These are phyloP conservation scores for Tolypocladium guangdongense DNA, from an alignment of 2,329 filamentous ascomycete species.

Conservation along the genomic window DNA sequence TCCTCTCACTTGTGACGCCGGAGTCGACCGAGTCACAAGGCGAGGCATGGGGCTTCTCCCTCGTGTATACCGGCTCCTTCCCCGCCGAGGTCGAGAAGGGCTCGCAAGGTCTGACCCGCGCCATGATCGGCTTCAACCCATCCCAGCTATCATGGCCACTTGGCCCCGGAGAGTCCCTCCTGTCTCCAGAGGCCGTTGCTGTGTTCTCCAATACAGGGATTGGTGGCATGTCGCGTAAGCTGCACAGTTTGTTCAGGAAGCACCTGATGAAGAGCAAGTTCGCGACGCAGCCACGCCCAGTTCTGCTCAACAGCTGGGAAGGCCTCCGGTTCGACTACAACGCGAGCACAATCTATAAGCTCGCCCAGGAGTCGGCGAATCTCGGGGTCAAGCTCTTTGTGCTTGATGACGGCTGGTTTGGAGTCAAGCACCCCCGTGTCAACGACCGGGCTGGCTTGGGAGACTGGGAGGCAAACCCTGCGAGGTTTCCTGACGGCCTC, in stretches of 20 bases:
- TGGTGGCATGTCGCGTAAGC: constrained; percentile 49
- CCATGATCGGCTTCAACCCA: constrained; percentile 49
- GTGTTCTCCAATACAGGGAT: constrained; percentile 49
- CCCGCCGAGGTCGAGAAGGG: constrained; percentile 49
- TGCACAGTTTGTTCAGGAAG: constrained; percentile 50
- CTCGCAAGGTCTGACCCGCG: constrained; percentile 50
- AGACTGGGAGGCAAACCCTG: constrained; percentile 50
- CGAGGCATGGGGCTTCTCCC: constrained; percentile 53
- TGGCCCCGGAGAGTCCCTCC: constrained; percentile 42
- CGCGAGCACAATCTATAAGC: constrained; percentile 39
- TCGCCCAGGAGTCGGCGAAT: constrained; percentile 45
- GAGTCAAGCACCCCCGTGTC: constrained; percentile 43
- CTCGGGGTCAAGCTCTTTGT: constrained; percentile 54
- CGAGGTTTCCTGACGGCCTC: constrained; percentile 48
- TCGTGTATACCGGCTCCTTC: constrained; percentile 55
- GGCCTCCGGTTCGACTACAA: constrained; percentile 49
- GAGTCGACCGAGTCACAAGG: constrained; percentile 49
- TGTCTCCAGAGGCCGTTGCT: constrained; percentile 51
- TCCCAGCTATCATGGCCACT: constrained; percentile 49
- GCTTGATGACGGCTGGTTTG: constrained; percentile 59
- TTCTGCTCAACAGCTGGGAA: constrained; percentile 57
- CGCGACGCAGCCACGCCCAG: constrained; percentile 38
- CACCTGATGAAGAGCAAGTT: constrained; percentile 49
- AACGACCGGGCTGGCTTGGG: constrained; percentile 48
- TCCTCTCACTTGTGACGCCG: constrained; percentile 45